A percentile compares a stretch with the other conserved stretches of the same genome.
These are phyloP conservation scores for Chytriomyces sp. DNA, from an alignment of 192 early-diverging fungal species.

Conservation along the genomic window DNA sequence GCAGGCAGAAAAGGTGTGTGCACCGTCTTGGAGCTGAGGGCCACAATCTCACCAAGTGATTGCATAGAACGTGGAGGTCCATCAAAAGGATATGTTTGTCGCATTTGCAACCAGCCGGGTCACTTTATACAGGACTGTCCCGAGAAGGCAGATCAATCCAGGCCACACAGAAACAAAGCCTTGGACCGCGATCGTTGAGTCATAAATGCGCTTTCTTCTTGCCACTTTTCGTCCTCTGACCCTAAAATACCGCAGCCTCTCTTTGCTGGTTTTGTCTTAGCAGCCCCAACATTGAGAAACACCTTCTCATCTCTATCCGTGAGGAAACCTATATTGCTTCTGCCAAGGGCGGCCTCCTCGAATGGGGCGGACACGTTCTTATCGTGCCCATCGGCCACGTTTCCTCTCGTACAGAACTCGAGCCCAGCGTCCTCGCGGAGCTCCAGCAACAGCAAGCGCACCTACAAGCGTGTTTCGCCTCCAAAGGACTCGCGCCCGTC, in stretches of 20 bases:
- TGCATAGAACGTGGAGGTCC: too few species aligned
- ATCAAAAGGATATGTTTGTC: conserved; percentile 50
- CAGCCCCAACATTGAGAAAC: conserved; percentile 86
- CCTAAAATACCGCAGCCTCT: conserved; percentile 22
- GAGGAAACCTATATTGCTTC: conserved; percentile 80
- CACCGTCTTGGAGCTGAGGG: too few species aligned
- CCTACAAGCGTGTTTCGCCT: conserved; percentile 20
- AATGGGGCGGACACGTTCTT: conserved; percentile 82
- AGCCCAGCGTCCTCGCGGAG: conserved; percentile 20
- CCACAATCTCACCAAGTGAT: too few species aligned
- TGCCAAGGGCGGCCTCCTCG: conserved; percentile 84
- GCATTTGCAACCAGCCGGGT: conserved; percentile 52
- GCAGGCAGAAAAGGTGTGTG: conserved; percentile 33
- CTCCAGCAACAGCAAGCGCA: conserved; percentile 39
- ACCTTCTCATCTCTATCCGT: conserved; percentile 84
- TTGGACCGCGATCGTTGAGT: background rate
- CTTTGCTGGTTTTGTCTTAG: conserved; percentile 97
- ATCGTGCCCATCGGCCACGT: conserved; percentile 69
- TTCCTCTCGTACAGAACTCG: conserved; percentile 30
- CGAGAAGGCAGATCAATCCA: conserved; percentile 2
- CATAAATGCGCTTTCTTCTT: background rate
- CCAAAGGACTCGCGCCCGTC: conserved; percentile 61
- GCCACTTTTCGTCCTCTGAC: background rate
- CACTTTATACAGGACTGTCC: conserved; percentile 59
- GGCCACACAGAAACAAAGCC: background rate